Percentiles rank a stretch among this genome's conserved stretches.
These are phyloP conservation scores for Irpex rosettiformis DNA, from an alignment of 1,284 basidiomycete genomes.

Conservation along the genomic window DNA sequence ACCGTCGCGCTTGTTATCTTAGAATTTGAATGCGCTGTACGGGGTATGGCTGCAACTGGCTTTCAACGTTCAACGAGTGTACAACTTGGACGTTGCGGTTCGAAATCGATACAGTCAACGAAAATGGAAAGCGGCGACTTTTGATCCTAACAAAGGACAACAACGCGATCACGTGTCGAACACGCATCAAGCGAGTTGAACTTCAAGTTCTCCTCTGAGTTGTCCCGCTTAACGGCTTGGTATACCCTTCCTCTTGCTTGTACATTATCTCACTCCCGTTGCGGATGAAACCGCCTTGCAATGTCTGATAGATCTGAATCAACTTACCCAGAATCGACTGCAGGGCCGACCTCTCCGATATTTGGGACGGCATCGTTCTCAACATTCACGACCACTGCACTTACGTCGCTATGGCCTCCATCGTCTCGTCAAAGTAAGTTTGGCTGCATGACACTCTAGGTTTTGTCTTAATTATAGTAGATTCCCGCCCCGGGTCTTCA, in stretches of 20 bases:
- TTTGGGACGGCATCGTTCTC: conserved; percentile 12
- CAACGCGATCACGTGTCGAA: neutral
- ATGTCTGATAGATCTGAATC: conserved; percentile 1
- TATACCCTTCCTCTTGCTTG: neutral
- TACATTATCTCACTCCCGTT: neutral
- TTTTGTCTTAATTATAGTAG: neutral
- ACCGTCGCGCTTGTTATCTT: too few species aligned
- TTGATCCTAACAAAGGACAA: neutral
- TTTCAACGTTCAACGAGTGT: too few species aligned
- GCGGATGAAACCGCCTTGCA: neutral
- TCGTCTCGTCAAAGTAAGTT: conserved; percentile 4
- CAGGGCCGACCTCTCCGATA: conserved; percentile 5
- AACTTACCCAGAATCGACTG: conserved; percentile 7
- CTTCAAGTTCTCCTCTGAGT: neutral
- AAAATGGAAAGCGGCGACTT: neutral
- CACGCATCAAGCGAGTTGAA: too few species aligned
- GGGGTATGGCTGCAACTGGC: too few species aligned
- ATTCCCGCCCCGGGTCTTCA: conserved; percentile 4
- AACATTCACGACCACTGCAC: conserved; percentile 9
- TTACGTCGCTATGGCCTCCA: conserved; percentile 10
- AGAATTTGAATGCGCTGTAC: too few species aligned
- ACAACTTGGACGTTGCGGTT: too few species aligned
- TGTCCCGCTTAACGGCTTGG: neutral
- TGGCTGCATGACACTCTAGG: neutral
- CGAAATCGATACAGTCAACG: too few species aligned